A percentile compares a stretch with the other conserved stretches of the same genome.
Conservation (phyloP, 2,329 filamentous ascomycete species). For the Trichoderma afroharzianum region DNA sequence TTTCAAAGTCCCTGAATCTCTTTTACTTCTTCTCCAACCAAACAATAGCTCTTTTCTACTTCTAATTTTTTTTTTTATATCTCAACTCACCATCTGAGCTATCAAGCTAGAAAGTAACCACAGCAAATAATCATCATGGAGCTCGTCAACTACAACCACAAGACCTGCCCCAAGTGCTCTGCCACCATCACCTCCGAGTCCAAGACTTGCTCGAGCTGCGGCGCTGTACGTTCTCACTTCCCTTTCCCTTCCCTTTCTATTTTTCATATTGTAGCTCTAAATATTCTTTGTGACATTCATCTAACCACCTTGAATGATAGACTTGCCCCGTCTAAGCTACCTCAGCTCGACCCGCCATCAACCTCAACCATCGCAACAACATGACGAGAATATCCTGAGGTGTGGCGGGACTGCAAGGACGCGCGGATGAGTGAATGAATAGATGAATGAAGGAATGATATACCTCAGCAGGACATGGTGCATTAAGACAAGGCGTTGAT, state of each 20-base stretch:
- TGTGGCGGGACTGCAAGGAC: neutral
- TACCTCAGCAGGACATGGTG: neutral
- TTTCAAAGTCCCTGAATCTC: neutral
- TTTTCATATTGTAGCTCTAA: neutral
- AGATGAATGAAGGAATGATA: neutral
- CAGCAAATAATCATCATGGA: constrained; percentile 25
- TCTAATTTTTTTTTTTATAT: too few relatives aligned
- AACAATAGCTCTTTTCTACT: neutral
- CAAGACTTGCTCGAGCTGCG: constrained; percentile 56
- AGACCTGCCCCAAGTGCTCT: constrained; percentile 56
- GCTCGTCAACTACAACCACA: constrained; percentile 35
- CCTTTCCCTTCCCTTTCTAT: neutral
- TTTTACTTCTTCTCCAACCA: neutral
- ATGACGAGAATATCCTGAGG: neutral
- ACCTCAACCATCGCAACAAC: neutral
- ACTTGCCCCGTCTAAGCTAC: constrained; percentile 31
- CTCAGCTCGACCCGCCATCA: neutral
- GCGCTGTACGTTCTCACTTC: constrained; percentile 47
- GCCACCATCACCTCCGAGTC: constrained; percentile 39
- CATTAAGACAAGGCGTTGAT: neutral
- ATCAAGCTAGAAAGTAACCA: neutral
- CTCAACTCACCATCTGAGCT: too few relatives aligned
- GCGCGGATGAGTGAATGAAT: neutral
- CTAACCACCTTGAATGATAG: constrained; percentile 22
- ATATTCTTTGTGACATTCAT: neutral